Evolutionary conservation across 495 filamentous ascomycete genomes (phyloP).

Genomic region (Podospora comata): DNA sequence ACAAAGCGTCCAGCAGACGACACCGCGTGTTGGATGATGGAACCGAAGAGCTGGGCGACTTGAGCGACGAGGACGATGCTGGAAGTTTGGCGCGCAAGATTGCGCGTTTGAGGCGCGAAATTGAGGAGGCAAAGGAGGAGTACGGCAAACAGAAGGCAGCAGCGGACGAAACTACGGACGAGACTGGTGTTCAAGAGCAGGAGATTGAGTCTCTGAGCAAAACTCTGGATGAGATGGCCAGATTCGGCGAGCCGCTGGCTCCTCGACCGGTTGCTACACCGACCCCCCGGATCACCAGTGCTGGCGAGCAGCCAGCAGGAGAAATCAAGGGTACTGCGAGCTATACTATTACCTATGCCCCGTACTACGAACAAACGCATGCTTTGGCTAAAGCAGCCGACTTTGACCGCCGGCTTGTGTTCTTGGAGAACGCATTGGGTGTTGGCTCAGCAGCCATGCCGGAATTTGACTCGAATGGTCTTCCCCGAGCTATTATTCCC

Average conservation of each 20-base stretch:
- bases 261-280: constrained; percentile 30
- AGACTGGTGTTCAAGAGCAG: constrained; percentile 34
- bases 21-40: constrained; percentile 58
- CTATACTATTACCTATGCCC: constrained; percentile 55
- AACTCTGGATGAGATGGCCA: constrained; percentile 57
- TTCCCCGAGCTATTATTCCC: constrained; percentile 67
- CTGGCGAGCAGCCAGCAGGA: constrained; percentile 11
- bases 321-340: constrained; percentile 29
- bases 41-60: constrained; percentile 61
- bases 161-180: constrained; percentile 28
- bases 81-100: constrained; percentile 73
- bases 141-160: constrained; percentile 51
- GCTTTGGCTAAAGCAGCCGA: constrained; percentile 78
- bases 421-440: constrained; percentile 79
- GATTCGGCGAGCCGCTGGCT: constrained; percentile 30
- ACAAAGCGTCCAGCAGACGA: constrained; percentile 66
- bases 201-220: constrained; percentile 61
- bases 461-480: constrained; percentile 54
- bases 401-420: constrained; percentile 74
- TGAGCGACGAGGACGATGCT: constrained; percentile 58
- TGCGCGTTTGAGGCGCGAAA: constrained; percentile 71
- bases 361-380: constrained; percentile 59
- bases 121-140: constrained; percentile 72
- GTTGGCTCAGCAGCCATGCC: constrained; percentile 66
- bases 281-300: constrained; percentile 17